Evolutionary conservation across 345 rosid genomes (phyloP).

Genomic region (Eucalyptus sp.): DNA sequence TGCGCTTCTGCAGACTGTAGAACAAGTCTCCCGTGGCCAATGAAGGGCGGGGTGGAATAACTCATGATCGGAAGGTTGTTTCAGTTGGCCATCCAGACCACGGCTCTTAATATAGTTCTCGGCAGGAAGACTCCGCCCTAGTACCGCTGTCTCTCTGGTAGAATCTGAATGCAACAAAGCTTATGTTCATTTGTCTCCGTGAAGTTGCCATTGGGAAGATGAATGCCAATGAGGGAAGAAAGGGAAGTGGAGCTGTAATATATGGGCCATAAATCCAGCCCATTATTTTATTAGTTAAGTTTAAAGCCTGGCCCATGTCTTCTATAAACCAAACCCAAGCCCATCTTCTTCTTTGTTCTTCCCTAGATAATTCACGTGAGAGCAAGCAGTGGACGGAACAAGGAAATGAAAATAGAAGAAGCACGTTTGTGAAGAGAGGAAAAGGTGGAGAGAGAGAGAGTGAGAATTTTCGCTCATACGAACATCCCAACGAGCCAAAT

Average conservation of each 20-base stretch:
- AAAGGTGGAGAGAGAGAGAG: too few relatives aligned
- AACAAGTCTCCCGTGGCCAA: neutral
- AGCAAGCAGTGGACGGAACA: too few relatives aligned
- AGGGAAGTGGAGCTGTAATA: neutral
- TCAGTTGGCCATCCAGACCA: conserved; percentile 12
- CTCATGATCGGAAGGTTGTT: neutral
- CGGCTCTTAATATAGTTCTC: neutral
- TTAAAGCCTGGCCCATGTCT: too few relatives aligned
- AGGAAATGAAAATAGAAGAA: neutral
- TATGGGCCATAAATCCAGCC: too few relatives aligned
- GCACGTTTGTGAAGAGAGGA: neutral
- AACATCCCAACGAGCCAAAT: neutral
- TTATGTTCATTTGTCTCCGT: neutral
- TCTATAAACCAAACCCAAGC: too few relatives aligned
- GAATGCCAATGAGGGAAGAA: neutral
- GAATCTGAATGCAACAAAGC: conserved; percentile 8
- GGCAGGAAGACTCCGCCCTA: neutral
- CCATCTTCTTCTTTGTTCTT: too few relatives aligned
- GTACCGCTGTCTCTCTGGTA: neutral
- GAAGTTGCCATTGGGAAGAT: neutral
- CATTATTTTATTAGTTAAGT: too few relatives aligned
- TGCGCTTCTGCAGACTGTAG: neutral
- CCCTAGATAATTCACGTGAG: too few relatives aligned
- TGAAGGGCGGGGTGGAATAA: neutral
- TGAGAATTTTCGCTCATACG: neutral